Conservation (phyloP, 305 asterid genomes). For the Withania somnifera region DNA sequence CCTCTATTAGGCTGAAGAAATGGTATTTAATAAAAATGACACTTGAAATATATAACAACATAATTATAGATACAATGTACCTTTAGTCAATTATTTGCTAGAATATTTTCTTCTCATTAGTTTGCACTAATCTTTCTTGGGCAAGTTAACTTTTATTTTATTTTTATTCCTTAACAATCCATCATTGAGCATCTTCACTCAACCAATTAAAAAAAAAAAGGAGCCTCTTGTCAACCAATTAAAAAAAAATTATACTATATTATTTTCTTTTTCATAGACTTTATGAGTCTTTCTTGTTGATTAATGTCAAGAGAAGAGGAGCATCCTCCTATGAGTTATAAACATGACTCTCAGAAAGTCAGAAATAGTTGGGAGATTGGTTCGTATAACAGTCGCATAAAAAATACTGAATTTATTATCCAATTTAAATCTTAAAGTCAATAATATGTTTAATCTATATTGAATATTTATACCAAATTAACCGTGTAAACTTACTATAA, state of each 20-base stretch:
- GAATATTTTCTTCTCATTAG: background rate
- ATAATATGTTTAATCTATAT: background rate
- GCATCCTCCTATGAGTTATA: background rate
- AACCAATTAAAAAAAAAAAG: background rate
- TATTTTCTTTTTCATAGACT: background rate
- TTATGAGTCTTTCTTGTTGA: background rate
- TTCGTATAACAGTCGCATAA: no score
- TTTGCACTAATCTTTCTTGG: background rate
- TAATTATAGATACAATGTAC: background rate
- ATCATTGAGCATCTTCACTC: background rate
- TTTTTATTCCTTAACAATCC: background rate
- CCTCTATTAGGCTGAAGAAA: no score
- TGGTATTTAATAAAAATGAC: no score
- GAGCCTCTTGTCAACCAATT: background rate
- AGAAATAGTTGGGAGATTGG: background rate
- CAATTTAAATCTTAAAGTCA: no score
- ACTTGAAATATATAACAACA: background rate
- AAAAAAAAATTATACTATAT: background rate
- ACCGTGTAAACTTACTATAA: background rate
- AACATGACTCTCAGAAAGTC: background rate
- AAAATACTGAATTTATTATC: background rate
- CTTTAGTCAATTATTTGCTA: background rate
- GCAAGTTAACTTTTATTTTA: background rate
- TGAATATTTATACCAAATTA: background rate
- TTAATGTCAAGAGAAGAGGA: background rate